Base-by-base conservation (phyloP, 108 stramenopile species). In the Pseudonitzschia delicatissima region DNA sequence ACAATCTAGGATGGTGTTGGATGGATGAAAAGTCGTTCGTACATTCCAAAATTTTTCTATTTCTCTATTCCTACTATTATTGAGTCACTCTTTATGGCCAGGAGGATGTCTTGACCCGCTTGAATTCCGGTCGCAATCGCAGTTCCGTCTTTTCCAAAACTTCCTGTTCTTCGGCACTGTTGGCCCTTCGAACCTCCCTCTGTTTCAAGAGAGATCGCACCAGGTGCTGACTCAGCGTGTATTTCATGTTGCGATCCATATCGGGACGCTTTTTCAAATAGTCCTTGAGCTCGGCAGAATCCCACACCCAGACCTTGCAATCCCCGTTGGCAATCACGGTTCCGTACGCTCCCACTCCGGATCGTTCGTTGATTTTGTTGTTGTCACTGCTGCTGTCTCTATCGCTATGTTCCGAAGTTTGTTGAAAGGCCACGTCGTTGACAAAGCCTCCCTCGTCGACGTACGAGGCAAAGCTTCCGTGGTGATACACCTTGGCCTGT, bases 341-440 rank as follows among this genome's bases (percentile, higher is more conserved):
- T 32, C 73, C 73, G 48, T 74, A 74, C 23, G 73, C 73, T 33
- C 67, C 73, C 11, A 42, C 40, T 5, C 31, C 53, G 20, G 23
- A 1, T 8, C 27, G 25, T 29, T 31, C 29, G 36, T 23, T 27
- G 9, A 8, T 39, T 6, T 57, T 31, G 5, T 67, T 34, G 21
- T 36, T 45, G 32, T 33, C 50, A 33, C 27, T 51, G 12, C 0
- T 18, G 12, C 27, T 25, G 11, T 6, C 21, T 25, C 27, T 3
- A 7, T 53, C 51, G 7, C 27, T 8, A 4, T 53, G 13, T 0
- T 27, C 29, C 29, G 7, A 5, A 23, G 31, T 25, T 32, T 45
- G 52, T 57, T 67, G 67, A 62, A 74, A 74, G 59, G 73, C 73
- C 1, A 74, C 60, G 37, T 74, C 73, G 50, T 74, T 74, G 47